These are phyloP conservation scores for Solanum piurae DNA, from an alignment of 257 asterid species.

Conservation along the genomic window DNA sequence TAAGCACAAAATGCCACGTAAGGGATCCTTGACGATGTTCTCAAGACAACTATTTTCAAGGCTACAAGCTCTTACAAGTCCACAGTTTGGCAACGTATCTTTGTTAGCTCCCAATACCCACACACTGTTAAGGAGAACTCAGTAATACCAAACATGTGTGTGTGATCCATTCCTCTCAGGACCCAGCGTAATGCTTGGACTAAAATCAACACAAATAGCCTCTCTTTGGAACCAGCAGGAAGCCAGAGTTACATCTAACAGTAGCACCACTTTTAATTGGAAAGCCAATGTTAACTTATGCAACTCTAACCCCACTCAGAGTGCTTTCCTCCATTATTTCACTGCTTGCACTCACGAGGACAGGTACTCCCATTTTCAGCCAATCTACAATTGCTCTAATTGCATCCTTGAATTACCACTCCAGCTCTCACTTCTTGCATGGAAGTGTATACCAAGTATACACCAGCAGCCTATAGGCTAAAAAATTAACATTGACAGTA, in stretches of 20 bases:
- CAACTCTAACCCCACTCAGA: neutral
- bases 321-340: neutral
- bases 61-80: neutral
- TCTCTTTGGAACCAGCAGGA: neutral
- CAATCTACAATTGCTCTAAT: neutral
- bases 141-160: neutral
- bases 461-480: neutral
- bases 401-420: neutral
- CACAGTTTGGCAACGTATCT: neutral
- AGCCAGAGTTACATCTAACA: neutral
- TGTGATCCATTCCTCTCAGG: neutral
- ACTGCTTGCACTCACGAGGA: neutral
- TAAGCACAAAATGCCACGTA: neutral
- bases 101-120: neutral
- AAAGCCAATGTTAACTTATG: neutral
- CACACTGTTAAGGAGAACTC: neutral
- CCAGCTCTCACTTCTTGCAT: neutral
- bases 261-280: neutral
- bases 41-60: neutral
- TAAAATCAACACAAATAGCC: neutral
- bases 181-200: neutral
- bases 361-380: neutral
- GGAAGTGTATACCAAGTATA: neutral
- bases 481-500: neutral
- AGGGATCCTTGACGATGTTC: neutral